phyloP scores from a whole-genome alignment of 345 rosid genomes.

The Acer yangbiense region DNA sequence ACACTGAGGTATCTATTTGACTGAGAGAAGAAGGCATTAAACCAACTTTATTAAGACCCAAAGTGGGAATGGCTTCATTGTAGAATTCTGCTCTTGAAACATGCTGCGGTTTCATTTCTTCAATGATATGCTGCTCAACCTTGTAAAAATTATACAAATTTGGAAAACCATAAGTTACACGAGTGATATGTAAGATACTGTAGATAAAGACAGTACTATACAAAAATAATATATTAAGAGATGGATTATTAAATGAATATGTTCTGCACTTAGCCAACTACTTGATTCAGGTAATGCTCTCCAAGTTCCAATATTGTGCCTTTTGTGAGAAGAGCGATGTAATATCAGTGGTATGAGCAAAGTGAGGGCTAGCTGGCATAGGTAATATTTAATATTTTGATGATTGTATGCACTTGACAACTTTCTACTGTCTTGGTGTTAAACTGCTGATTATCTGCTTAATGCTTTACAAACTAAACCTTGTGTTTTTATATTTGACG shows the following conservation, averaged over 20 bases:
- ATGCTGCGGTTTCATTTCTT: constrained; percentile 21
- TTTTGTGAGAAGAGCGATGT: too few relatives aligned
- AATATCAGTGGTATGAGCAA: constrained; percentile 25
- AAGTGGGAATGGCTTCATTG: constrained; percentile 24
- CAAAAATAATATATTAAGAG: neutral
- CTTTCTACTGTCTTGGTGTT: neutral
- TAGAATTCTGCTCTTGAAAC: constrained; percentile 32
- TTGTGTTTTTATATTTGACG: neutral
- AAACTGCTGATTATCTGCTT: neutral
- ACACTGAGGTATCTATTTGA: constrained; percentile 74
- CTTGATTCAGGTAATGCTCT: neutral
- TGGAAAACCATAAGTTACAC: constrained; percentile 3
- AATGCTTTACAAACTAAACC: neutral
- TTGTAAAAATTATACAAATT: neutral
- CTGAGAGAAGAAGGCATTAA: constrained; percentile 79
- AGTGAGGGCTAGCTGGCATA: constrained; percentile 29
- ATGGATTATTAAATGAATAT: neutral
- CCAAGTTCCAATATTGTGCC: neutral
- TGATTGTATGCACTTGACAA: neutral
- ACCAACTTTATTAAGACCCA: constrained; percentile 41
- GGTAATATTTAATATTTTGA: constrained; percentile 38
- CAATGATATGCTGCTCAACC: constrained; percentile 28
- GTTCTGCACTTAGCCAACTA: neutral
- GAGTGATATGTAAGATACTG: neutral
- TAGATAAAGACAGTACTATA: neutral